Evolutionary conservation across 208 protist genomes (phyloP).

Genomic region (Herpetomonas samuelpessoai): DNA sequence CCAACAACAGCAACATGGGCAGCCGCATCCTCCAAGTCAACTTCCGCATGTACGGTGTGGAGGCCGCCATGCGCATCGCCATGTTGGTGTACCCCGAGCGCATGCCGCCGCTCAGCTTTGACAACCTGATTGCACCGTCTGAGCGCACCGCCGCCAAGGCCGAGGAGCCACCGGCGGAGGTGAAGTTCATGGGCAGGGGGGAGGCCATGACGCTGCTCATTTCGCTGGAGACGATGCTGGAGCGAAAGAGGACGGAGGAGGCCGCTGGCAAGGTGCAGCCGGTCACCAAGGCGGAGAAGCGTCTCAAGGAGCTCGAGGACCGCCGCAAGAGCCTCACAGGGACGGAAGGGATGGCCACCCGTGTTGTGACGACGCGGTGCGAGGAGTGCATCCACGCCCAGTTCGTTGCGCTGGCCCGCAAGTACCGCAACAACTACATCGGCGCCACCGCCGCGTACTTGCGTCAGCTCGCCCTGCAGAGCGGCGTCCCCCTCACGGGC

Average conservation of each 20-base stretch:
- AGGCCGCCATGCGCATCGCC: constrained; percentile 64
- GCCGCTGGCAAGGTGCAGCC: constrained; percentile 14
- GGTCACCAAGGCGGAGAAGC: constrained; percentile 34
- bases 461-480: constrained; percentile 63
- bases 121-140: constrained; percentile 34
- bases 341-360: constrained; percentile 58
- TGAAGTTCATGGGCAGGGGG: constrained; percentile 57
- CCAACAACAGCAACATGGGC: constrained; percentile 23
- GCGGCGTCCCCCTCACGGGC: constrained; percentile 35
- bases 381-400: constrained; percentile 60
- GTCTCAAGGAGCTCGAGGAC: constrained; percentile 59
- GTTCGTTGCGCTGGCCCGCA: constrained; percentile 57
- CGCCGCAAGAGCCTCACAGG: constrained; percentile 48
- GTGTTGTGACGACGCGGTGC: constrained; percentile 46
- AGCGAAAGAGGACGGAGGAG: constrained; percentile 47
- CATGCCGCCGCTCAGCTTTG: constrained; percentile 57
- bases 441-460: constrained; percentile 76
- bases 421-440: constrained; percentile 75
- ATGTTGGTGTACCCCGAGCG: constrained; percentile 67
- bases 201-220: constrained; percentile 85
- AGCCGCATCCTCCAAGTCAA: constrained; percentile 22
- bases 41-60: constrained; percentile 65
- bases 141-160: constrained; percentile 11
- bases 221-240: constrained; percentile 72
- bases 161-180: constrained; percentile 16